Evolutionary conservation across 129 eudicot species (phyloP), one percentile per base, ranked within the genome.

Genomic region (Glebionis coronaria): DNA sequence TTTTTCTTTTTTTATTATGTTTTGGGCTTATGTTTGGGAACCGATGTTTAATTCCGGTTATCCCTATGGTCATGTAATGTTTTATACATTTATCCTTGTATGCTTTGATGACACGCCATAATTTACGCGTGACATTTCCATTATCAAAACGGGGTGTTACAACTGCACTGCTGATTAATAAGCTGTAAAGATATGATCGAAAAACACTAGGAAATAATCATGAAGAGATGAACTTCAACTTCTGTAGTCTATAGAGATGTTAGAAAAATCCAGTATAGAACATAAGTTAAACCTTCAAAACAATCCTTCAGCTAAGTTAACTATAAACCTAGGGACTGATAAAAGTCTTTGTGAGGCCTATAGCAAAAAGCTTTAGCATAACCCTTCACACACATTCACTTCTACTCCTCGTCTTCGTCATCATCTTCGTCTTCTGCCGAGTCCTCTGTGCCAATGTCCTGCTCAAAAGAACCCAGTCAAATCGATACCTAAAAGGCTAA

Each of bases 381-480:
- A 56, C 27, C 67, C 52, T 49, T 49, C 69, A 71, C 50, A 71
- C 50, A 29, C 42, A 18, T 56, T 73, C 35, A 73, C 9, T 51
- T 38, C 63, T 51, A 38, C 21, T 68, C 51, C 42, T 35, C 42
- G 9, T 68, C 68, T 4, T 63, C 68, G 12, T 62, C 67, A 11
- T 44, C 73, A 38, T 59, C 68, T 27, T 71, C 76, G 5, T 68
- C 73, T 31, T 79, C 90, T 9, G 79, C 90, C 3, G 88, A 78
- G 60, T 70, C 87, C 25, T 84, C 95, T 35, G 82, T 77, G 58
- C 82, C 90, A 61, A 79, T 69, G 65, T 76, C 87, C 95, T 87
- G 82, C 15, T 8, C n/a, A n/a, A 65, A 74, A 47, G 20, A 46
- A 35, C 16, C 25, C 12, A 20, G 31, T n/a, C 29, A 18, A 45